Percentiles rank a stretch among this genome's conserved stretches.
Conservation (phyloP, 2,329 filamentous ascomycete genomes). For the Blastomyces emzantsi region DNA sequence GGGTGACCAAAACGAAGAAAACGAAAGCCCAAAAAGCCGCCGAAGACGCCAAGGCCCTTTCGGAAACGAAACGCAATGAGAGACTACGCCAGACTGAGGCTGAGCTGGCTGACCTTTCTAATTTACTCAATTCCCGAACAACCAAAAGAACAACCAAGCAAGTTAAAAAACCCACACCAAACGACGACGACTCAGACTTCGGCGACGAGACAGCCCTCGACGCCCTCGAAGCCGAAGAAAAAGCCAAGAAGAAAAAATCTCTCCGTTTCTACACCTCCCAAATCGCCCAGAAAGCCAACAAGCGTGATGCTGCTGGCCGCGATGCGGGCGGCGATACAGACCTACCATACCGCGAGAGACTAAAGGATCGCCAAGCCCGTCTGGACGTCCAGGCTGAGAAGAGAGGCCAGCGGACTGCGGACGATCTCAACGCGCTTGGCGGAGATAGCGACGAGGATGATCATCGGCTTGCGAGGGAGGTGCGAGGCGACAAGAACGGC, state of each 20-base stretch:
- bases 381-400: conserved; percentile 83
- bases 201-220: conserved; percentile 80
- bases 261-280: conserved; percentile 98
- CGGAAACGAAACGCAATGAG: conserved; percentile 46
- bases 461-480: conserved; percentile 44
- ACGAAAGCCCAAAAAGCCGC: conserved; percentile 43
- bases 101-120: conserved; percentile 62
- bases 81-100: conserved; percentile 53
- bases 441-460: conserved; percentile 61
- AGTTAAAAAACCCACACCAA: conserved; percentile 23
- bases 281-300: conserved; percentile 88
- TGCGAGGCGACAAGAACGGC: conserved; percentile 27
- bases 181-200: conserved; percentile 70
- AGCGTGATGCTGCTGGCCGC: conserved; percentile 55
- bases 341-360: conserved; percentile 73
- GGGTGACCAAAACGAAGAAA: conserved; percentile 32
- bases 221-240: conserved; percentile 70
- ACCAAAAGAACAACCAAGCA: conserved; percentile 38
- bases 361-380: conserved; percentile 75
- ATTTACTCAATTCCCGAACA: conserved; percentile 43
- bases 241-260: conserved; percentile 80
- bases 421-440: conserved; percentile 58
- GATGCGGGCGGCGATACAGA: conserved; percentile 52
- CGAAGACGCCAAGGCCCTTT: conserved; percentile 46
- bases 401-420: conserved; percentile 57